Conservation (phyloP, 2,329 filamentous ascomycete species). For the Aspergillus oerlinghausenensis region DNA sequence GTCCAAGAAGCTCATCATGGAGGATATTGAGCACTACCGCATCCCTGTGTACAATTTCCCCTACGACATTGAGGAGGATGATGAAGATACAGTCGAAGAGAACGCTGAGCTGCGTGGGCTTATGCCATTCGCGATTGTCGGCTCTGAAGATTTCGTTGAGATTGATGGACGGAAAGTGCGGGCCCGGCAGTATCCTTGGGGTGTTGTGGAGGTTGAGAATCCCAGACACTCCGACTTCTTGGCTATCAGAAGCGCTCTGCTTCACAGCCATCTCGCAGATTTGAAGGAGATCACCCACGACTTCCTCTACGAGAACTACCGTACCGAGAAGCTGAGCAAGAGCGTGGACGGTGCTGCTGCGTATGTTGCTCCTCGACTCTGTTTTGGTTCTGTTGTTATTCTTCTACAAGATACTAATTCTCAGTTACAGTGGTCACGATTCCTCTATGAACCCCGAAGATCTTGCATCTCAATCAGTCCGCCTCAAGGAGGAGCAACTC, state of each 20-base stretch:
- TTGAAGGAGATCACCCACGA: conserved; percentile 99
- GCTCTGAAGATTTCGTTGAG: conserved; percentile 91
- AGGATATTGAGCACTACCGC: conserved; percentile 99
- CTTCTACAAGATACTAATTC: conserved; percentile 11
- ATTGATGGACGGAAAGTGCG: conserved; percentile 88
- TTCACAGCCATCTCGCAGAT: conserved; percentile 97
- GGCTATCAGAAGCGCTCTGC: conserved; percentile 89
- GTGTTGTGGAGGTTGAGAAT: conserved; percentile 98
- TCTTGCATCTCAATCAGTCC: conserved; percentile 91
- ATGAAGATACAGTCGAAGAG: conserved; percentile 98
- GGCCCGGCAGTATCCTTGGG: conserved; percentile 97
- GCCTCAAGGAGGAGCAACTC: conserved; percentile 98
- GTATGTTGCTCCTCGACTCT: conserved; percentile 55
- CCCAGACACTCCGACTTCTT: conserved; percentile 98
- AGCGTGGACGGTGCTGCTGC: conserved; percentile 86
- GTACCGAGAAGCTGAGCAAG: conserved; percentile 99
- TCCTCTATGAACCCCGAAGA: conserved; percentile 98
- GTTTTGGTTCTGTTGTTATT: neutral
- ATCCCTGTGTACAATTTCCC: conserved; percentile 99
- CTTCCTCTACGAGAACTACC: conserved; percentile 99
- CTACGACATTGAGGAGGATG: conserved; percentile 98
- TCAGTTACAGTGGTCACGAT: conserved; percentile 47
- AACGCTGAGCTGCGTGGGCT: conserved; percentile 94
- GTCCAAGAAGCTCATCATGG: conserved; percentile 99
- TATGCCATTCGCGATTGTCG: conserved; percentile 99